A percentile compares a stretch with the other conserved stretches of the same genome.
These are phyloP conservation scores for Cucumis melo DNA, from an alignment of 306 rosid genomes.

Conservation along the genomic window DNA sequence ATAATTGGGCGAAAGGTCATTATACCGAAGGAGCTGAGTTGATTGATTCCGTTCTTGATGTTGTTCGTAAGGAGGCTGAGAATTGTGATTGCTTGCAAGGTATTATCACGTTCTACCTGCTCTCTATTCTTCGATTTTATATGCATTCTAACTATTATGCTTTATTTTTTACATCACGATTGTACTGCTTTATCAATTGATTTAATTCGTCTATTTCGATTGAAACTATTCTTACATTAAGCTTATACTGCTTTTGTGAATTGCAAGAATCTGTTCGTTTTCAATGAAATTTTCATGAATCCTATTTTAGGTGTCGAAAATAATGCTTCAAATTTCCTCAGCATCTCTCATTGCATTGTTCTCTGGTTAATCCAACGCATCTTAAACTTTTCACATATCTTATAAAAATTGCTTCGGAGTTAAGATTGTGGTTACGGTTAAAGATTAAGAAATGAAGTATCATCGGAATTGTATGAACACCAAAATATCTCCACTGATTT, in stretches of 20 bases:
- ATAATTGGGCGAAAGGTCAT: constrained; percentile 92
- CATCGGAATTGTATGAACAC: not conserved
- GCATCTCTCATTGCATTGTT: not conserved
- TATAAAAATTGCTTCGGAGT: too few relatives aligned
- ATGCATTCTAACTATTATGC: not conserved
- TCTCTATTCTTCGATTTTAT: not conserved
- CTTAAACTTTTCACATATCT: not conserved
- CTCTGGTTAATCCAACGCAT: not conserved
- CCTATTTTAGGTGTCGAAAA: not conserved
- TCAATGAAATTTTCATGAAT: not conserved
- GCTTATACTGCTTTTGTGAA: not conserved
- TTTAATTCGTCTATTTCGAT: not conserved
- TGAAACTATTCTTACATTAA: not conserved
- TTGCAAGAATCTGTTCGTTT: not conserved
- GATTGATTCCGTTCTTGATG: constrained; percentile 79
- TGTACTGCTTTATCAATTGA: not conserved
- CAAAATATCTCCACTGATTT: not conserved
- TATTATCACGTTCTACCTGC: not conserved
- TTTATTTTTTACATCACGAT: not conserved
- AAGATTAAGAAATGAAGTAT: not conserved
- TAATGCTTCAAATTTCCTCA: not conserved
- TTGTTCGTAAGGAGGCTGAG: constrained; percentile 89
- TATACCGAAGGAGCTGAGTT: constrained; percentile 93
- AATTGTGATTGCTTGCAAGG: constrained; percentile 93
- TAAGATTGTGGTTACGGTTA: not conserved